Conservation (phyloP, 805 yeast genomes). For the Starmerella stigmatis region DNA sequence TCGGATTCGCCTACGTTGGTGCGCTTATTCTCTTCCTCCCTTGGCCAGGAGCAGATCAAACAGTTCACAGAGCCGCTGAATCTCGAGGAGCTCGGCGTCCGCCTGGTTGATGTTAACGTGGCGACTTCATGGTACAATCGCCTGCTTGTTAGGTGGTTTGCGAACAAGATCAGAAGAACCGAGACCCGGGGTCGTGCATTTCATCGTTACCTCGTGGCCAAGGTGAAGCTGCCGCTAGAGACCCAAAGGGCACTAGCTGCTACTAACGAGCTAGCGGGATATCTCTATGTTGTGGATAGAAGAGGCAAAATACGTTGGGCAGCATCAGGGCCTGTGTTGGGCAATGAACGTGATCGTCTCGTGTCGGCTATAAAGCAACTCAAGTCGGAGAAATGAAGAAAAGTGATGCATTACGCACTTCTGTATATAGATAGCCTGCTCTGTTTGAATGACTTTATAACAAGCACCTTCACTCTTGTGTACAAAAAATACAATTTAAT, state of each 20-base stretch:
- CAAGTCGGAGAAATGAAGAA: not conserved
- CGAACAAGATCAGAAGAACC: constrained; percentile 36
- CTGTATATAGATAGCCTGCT: not conserved
- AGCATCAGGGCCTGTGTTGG: constrained; percentile 68
- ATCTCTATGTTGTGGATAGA: constrained; percentile 65
- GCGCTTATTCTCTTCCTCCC: constrained; percentile 52
- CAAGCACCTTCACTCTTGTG: not conserved
- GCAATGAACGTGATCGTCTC: constrained; percentile 40
- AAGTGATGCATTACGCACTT: too few species aligned
- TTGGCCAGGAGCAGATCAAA: constrained; percentile 59
- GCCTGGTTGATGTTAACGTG: constrained; percentile 64
- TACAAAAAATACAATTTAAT: not conserved
- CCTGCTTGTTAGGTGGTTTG: constrained; percentile 46
- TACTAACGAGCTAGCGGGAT: constrained; percentile 73
- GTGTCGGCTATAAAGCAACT: not conserved
- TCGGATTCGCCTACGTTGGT: constrained; percentile 46
- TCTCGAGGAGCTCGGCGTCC: constrained; percentile 38
- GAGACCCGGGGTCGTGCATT: constrained; percentile 40
- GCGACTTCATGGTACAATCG: constrained; percentile 68
- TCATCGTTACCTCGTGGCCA: constrained; percentile 52
- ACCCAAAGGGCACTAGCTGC: constrained; percentile 51
- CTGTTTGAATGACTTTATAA: too few species aligned
- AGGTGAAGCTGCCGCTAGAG: constrained; percentile 46
- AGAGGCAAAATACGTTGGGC: constrained; percentile 80
- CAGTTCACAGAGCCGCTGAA: constrained; percentile 46